These are phyloP conservation scores for Cladosporium austrohemisphaericum DNA, from an alignment of 2,329 filamentous ascomycete genomes.

Conservation along the genomic window DNA sequence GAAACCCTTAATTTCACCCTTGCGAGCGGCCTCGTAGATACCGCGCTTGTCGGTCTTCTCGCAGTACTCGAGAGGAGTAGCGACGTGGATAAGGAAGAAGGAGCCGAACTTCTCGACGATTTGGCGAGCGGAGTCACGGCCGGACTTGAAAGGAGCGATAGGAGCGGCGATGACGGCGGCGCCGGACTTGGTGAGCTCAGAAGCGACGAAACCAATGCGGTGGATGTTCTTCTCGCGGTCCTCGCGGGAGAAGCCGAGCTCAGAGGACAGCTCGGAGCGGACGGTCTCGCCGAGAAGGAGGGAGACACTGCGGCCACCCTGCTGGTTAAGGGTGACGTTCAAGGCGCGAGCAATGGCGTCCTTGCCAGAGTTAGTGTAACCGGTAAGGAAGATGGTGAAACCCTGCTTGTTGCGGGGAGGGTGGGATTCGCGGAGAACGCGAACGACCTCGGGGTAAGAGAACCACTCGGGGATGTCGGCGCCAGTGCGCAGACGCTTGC, in stretches of 20 bases:
- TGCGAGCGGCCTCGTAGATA: slow-evolving; percentile 78
- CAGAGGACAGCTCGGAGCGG: slow-evolving; percentile 84
- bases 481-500: slow-evolving; percentile 82
- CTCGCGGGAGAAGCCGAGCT: slow-evolving; percentile 89
- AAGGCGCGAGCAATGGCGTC: slow-evolving; percentile 93
- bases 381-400: slow-evolving; percentile 97
- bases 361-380: slow-evolving; percentile 95
- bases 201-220: slow-evolving; percentile 93
- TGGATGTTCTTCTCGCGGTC: slow-evolving; percentile 94
- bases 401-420: slow-evolving; percentile 86
- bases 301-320: slow-evolving; percentile 89
- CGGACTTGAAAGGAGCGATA: slow-evolving; percentile 85
- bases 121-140: slow-evolving; percentile 73
- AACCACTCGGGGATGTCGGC: slow-evolving; percentile 98
- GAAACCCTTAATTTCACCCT: slow-evolving; percentile 94
- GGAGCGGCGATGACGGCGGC: slow-evolving; percentile 94
- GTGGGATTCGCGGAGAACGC: slow-evolving; percentile 93
- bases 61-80: slow-evolving; percentile 84
- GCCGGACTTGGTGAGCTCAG: slow-evolving; percentile 87
- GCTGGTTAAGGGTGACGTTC: slow-evolving; percentile 96
- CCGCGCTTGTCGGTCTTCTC: slow-evolving; percentile 95
- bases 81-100: slow-evolving; percentile 95
- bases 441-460: slow-evolving; percentile 98
- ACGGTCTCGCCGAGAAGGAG: slow-evolving; percentile 95
- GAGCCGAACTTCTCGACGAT: slow-evolving; percentile 81